Conservation (phyloP, 1,139 yeast species). For the Kodamaea plutei region DNA sequence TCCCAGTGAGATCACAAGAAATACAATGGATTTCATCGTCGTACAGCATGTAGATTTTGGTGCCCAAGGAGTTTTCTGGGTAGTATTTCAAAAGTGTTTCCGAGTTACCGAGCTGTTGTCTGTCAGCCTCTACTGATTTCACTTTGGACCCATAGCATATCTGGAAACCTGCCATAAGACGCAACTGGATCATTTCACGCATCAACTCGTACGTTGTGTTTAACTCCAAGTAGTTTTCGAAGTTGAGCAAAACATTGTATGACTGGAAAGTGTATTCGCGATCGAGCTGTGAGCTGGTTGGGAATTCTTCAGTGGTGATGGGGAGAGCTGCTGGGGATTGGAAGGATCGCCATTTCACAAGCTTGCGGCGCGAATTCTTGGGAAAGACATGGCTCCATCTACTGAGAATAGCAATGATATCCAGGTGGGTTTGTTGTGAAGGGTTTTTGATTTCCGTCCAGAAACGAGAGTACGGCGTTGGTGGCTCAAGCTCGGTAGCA, state of each 20-base stretch:
- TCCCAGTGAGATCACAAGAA: conserved; percentile 63
- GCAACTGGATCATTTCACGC: conserved; percentile 81
- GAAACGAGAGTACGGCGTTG: conserved; percentile 26
- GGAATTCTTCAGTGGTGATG: conserved; percentile 71
- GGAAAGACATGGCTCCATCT: conserved; percentile 93
- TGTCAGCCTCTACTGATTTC: conserved; percentile 56
- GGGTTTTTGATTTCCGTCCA: conserved; percentile 75
- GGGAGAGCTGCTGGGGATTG: conserved; percentile 94
- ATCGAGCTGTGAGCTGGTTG: conserved; percentile 61
- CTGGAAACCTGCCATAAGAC: conserved; percentile 87
- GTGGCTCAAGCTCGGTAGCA: conserved; percentile 4
- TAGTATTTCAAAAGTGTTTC: conserved; percentile 43
- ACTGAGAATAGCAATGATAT: conserved; percentile 43
- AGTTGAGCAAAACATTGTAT: conserved; percentile 59
- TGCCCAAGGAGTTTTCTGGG: conserved; percentile 41
- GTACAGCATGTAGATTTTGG: conserved; percentile 67
- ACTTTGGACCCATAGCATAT: conserved; percentile 73
- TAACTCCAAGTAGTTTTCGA: conserved; percentile 48
- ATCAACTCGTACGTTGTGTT: conserved; percentile 60
- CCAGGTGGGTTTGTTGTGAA: conserved; percentile 51
- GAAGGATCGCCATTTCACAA: conserved; percentile 87
- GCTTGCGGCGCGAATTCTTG: conserved; percentile 54
- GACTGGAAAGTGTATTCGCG: conserved; percentile 58
- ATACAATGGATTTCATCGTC: conserved; percentile 85
- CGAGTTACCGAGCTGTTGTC: conserved; percentile 40